Evolutionary conservation across 345 rosid species (phyloP), one percentile per base, ranked within the genome.

Genomic region (Nasturtium officinale): DNA sequence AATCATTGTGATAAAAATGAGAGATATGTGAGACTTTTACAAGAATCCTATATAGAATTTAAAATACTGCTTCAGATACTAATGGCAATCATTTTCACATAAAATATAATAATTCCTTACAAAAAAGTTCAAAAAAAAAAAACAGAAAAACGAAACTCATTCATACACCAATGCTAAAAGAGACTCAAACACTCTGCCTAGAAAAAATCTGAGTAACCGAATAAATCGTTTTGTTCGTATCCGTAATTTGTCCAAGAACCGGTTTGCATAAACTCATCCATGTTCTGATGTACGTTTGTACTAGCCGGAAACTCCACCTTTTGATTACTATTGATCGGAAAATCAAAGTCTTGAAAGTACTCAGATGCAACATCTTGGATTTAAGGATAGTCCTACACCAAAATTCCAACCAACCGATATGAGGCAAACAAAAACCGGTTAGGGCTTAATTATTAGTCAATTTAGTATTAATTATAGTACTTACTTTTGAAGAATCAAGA

Each of bases 401-500:
- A 11, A 15, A 5, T 10, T 20, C n/a, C n/a, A n/a, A n/a, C 6
- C 55, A 61, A 69, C 18, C 51, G 2, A 9, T 50, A 58, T 74
- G 20, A 51, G 55, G 51, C 30, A 60, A 67, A 61, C 9, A 8
- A 37, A 29, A 15, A 12, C 2, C 3, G 12, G 9, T 68, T 52
- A 4, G 2, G 28, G 46, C 9, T 54, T 18, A 55, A 15, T 25
- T 48, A 13, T 76, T 54, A 2, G 63, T 43, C 47, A 59, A 43
- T 7, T 6, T 5, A 35, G 3, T 20, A 33, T 43, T 13, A 32
- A 45, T 3, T 32, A 40, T 10, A n/a, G n/a, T n/a, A n/a, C 52
- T 9, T 80, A 90, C 96, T 90, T 87, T 93, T 16, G 97, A 89
- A 71, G 98, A 89, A 61, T 90, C 96, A 13, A 90, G 90, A 71